A percentile compares a stretch with the other conserved stretches of the same genome.
These are phyloP conservation scores for Eucalyptus decipiens DNA, from an alignment of 345 rosid genomes.

Conservation along the genomic window DNA sequence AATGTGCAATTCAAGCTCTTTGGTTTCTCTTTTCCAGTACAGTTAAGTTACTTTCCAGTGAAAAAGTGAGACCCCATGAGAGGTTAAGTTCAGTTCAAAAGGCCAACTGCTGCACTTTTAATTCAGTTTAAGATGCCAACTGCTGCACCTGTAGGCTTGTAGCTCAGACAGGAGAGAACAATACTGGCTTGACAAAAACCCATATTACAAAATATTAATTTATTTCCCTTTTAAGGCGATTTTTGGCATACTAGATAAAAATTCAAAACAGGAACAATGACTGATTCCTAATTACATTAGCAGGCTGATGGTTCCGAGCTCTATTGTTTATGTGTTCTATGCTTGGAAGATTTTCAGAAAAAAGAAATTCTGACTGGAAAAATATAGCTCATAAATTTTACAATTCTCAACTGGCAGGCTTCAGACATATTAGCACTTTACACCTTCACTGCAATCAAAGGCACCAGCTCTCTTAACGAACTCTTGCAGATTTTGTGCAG, in stretches of 20 bases:
- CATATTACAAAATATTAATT: not conserved
- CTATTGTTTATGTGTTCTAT: not conserved
- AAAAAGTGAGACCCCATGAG: not conserved
- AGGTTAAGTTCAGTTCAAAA: not conserved
- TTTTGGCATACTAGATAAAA: not conserved
- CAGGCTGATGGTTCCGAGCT: not conserved
- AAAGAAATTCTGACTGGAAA: not conserved
- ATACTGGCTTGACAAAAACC: not conserved
- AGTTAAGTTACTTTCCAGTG: not conserved
- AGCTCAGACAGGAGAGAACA: not conserved
- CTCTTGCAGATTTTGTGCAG: conserved; percentile 24
- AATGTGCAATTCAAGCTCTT: not conserved
- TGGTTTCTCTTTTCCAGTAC: not conserved
- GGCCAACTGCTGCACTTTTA: not conserved
- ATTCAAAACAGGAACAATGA: not conserved
- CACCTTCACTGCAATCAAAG: not conserved
- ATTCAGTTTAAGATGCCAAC: not conserved
- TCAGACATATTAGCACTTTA: not conserved
- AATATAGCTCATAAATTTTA: not conserved
- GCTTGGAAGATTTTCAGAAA: not conserved
- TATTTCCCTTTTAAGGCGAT: not conserved
- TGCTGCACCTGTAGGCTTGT: not conserved
- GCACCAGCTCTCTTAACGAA: not conserved
- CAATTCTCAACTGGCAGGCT: not conserved
- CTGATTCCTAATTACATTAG: not conserved